Evolutionary conservation across 2,329 filamentous ascomycete genomes (phyloP).

Genomic region (Chrysosporium keratinophilum): DNA sequence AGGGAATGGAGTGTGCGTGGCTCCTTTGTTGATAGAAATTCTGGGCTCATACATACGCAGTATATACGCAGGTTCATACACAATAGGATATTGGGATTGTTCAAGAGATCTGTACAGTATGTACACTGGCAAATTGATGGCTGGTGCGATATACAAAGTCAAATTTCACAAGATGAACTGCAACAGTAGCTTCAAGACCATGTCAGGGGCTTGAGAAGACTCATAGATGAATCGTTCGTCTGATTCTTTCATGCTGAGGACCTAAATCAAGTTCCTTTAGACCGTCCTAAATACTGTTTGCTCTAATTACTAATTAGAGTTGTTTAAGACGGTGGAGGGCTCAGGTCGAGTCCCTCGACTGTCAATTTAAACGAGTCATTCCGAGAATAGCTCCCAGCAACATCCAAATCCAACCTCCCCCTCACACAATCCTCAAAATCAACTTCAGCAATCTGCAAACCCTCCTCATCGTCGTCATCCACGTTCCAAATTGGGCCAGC

Average conservation of each 20-base stretch:
- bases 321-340: slow-evolving; percentile 44
- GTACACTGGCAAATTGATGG: no score
- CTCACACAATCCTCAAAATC: slow-evolving; percentile 82
- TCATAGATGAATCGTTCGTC: no score
- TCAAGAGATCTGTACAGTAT: no score
- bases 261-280: no score
- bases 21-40: background rate
- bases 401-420: slow-evolving; percentile 71
- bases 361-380: slow-evolving; percentile 53
- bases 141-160: no score
- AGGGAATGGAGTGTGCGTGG: background rate
- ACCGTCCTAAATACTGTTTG: no score
- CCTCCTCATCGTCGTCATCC: slow-evolving; percentile 42
- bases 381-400: slow-evolving; percentile 74
- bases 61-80: background rate
- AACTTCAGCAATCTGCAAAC: slow-evolving; percentile 59
- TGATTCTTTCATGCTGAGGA: no score
- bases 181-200: no score
- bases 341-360: slow-evolving; percentile 51
- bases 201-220: no score
- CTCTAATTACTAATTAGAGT: no score
- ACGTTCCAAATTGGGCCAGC: slow-evolving; percentile 72
- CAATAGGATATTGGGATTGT: no score
- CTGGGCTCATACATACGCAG: slow-evolving; percentile 5
- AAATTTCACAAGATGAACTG: no score